A percentile compares a stretch with the other conserved stretches of the same genome.
These are phyloP conservation scores for Penicillium sp. DNA, from an alignment of 2,329 filamentous ascomycete species.

Conservation along the genomic window DNA sequence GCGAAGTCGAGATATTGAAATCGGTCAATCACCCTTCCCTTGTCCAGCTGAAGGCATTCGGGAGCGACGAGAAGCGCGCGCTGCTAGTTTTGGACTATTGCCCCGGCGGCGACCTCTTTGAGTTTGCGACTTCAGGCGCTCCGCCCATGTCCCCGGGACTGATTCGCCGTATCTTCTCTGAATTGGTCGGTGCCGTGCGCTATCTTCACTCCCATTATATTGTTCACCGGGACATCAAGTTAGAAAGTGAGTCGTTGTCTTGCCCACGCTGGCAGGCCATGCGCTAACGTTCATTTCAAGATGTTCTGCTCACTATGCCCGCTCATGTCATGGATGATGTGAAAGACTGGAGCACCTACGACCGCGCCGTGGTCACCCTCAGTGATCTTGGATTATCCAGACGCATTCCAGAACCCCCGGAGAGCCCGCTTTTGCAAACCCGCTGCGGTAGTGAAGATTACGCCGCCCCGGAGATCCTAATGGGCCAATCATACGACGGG, in stretches of 20 bases:
- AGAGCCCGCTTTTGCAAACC: constrained; percentile 86
- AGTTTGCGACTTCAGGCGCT: constrained; percentile 75
- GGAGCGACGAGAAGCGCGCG: constrained; percentile 76
- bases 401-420: constrained; percentile 69
- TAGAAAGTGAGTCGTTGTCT: constrained; percentile 74
- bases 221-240: constrained; percentile 95
- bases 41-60: constrained; percentile 89
- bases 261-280: constrained; percentile 2
- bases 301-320: constrained; percentile 87
- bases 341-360: constrained; percentile 72
- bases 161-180: constrained; percentile 83
- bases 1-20: constrained; percentile 92
- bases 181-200: constrained; percentile 78
- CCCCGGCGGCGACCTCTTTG: constrained; percentile 91
- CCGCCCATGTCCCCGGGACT: constrained; percentile 68
- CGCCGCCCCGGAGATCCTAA: constrained; percentile 91
- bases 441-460: constrained; percentile 97
- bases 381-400: constrained; percentile 90
- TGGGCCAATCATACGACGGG: constrained; percentile 93
- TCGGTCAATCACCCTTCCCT: constrained; percentile 85
- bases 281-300: constrained; percentile 48
- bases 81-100: constrained; percentile 89
- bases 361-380: constrained; percentile 80
- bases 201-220: constrained; percentile 86
- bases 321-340: constrained; percentile 65